These are phyloP conservation scores for Rhododendron kiyosumense DNA, from an alignment of 148 eudicot genomes.

Conservation along the genomic window DNA sequence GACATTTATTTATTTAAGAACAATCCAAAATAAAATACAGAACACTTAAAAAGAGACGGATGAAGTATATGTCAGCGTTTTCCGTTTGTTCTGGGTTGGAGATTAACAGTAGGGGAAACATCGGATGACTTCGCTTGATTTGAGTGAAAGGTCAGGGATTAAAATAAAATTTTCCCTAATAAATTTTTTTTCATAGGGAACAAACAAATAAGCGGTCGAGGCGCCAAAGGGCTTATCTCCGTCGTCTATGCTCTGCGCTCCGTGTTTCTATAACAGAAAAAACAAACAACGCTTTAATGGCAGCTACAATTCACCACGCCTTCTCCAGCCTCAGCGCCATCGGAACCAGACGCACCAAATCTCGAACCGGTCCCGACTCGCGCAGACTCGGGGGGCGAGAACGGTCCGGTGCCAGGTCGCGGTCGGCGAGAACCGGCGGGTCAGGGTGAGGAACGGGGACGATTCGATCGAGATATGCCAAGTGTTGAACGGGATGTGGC, in stretches of 20 bases:
- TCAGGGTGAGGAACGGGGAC: constrained; percentile 46
- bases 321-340: constrained; percentile 14
- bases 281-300: constrained; percentile 7
- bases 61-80: too few relatives aligned
- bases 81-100: neutral
- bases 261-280: too few relatives aligned
- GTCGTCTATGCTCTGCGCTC: too few relatives aligned
- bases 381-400: constrained; percentile 13
- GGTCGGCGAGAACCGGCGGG: constrained; percentile 33
- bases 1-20: too few relatives aligned
- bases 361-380: constrained; percentile 18
- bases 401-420: constrained; percentile 37
- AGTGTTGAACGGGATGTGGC: constrained; percentile 97
- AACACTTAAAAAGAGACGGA: too few relatives aligned
- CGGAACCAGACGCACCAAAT: neutral
- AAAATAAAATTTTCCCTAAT: too few relatives aligned
- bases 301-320: constrained; percentile 16
- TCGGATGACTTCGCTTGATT: too few relatives aligned
- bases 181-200: too few relatives aligned
- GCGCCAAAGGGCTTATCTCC: constrained; percentile 1
- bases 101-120: neutral
- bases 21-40: too few relatives aligned
- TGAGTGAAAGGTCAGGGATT: neutral
- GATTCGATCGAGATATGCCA: constrained; percentile 72
- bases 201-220: neutral